These are phyloP conservation scores for Cocos nucifera DNA, from an alignment of 176 grass and related monocot species.

Conservation along the genomic window DNA sequence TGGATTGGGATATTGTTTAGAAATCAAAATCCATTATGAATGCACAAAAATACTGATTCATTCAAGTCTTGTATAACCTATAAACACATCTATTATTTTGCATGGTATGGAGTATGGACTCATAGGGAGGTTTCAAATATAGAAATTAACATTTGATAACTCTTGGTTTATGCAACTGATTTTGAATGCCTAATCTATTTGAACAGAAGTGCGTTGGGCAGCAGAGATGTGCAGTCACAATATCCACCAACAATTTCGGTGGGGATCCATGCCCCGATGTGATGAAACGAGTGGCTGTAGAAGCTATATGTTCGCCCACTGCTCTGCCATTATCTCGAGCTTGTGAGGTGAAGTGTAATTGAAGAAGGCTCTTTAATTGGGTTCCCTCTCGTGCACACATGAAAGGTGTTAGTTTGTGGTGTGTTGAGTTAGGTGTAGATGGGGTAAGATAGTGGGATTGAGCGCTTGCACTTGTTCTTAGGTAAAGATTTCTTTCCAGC, in stretches of 20 bases:
- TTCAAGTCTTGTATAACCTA: no score
- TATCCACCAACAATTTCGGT: conserved; percentile 57
- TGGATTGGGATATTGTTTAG: no score
- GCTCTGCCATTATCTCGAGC: conserved; percentile 15
- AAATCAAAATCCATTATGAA: no score
- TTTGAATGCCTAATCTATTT: conserved; percentile 1
- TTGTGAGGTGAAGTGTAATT: conserved; percentile 9
- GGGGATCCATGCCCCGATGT: conserved; percentile 57
- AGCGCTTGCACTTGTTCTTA: background rate
- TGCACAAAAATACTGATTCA: no score
- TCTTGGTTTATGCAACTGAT: conserved; percentile 7
- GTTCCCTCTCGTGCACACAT: background rate
- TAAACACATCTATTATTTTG: no score
- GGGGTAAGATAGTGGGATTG: background rate
- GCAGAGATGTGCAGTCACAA: conserved; percentile 48
- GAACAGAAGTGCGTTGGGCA: conserved; percentile 77
- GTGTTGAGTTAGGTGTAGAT: conserved; percentile 3
- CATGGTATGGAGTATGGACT: no score
- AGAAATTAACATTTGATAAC: background rate
- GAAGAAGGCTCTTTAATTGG: background rate
- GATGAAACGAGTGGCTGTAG: conserved; percentile 80
- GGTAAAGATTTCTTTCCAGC: background rate
- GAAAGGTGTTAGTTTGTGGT: background rate
- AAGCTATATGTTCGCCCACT: conserved; percentile 49
- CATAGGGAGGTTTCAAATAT: no score